Conservation (phyloP, 805 yeast species). For the Candida vaughaniae region DNA sequence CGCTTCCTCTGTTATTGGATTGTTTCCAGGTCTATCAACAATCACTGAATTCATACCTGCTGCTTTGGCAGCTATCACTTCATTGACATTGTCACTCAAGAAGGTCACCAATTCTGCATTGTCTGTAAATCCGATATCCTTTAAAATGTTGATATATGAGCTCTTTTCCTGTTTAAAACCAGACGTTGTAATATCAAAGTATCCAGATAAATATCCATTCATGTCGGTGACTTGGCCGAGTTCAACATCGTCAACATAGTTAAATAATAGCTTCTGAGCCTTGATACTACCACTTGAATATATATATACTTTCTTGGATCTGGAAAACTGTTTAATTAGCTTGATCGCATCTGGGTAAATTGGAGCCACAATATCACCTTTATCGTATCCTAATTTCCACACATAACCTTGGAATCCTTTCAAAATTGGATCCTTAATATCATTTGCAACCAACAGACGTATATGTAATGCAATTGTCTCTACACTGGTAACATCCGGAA, state of each 20-base stretch:
- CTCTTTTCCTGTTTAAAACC: constrained; percentile 62
- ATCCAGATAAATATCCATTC: constrained; percentile 55
- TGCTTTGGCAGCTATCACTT: constrained; percentile 69
- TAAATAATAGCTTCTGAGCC: constrained; percentile 80
- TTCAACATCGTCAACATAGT: constrained; percentile 48
- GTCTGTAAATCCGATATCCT: constrained; percentile 30
- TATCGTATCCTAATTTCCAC: constrained; percentile 77
- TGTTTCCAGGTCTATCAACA: constrained; percentile 78
- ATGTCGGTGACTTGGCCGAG: constrained; percentile 43
- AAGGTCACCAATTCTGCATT: constrained; percentile 49
- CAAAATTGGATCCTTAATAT: constrained; percentile 73
- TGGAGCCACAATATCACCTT: constrained; percentile 78
- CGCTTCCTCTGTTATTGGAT: constrained; percentile 42
- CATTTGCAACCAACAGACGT: constrained; percentile 54
- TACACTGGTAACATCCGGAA: constrained; percentile 41
- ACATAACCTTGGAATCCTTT: constrained; percentile 81
- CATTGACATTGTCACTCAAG: constrained; percentile 76
- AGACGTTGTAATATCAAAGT: constrained; percentile 82
- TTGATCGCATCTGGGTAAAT: constrained; percentile 69
- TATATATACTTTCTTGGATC: constrained; percentile 49
- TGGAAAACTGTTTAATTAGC: constrained; percentile 46
- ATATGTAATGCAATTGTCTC: constrained; percentile 48
- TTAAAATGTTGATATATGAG: constrained; percentile 60
- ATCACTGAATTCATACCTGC: constrained; percentile 61
- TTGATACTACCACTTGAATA: constrained; percentile 88